Percentiles rank a stretch among this genome's conserved stretches.
Evolutionary conservation across 805 yeast species (phyloP).

Genomic region (Saturnispora besseyi): DNA sequence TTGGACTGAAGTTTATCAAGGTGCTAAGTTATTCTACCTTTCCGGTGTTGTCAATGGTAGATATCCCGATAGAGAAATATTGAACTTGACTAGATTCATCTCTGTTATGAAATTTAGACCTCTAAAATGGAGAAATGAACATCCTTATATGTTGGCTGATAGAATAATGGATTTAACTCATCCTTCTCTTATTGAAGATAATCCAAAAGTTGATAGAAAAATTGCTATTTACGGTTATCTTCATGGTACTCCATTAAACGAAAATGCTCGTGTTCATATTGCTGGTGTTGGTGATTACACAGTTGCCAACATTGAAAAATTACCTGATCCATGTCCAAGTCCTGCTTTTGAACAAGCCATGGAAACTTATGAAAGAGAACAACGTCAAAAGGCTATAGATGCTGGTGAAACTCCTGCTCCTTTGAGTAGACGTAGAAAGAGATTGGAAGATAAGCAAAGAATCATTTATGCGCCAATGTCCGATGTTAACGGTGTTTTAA

Average conservation of each 20-base stretch:
- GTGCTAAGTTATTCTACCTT: conserved; percentile 89
- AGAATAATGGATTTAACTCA: conserved; percentile 88
- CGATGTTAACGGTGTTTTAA: conserved; percentile 96
- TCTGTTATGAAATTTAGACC: conserved; percentile 98
- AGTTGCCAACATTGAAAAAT: conserved; percentile 67
- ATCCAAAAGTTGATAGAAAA: conserved; percentile 79
- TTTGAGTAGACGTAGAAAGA: conserved; percentile 56
- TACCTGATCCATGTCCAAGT: conserved; percentile 99
- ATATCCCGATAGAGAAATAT: conserved; percentile 93
- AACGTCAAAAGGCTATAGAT: conserved; percentile 53
- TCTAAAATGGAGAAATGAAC: conserved; percentile 98
- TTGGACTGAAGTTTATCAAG: conserved; percentile 98
- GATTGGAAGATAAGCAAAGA: conserved; percentile 90
- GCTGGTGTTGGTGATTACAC: conserved; percentile 93
- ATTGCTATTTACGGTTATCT: conserved; percentile 90
- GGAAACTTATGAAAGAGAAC: conserved; percentile 74
- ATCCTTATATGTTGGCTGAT: conserved; percentile 87
- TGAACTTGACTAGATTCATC: conserved; percentile 84
- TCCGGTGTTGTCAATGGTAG: conserved; percentile 96
- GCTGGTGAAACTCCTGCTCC: conserved; percentile 44
- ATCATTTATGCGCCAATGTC: conserved; percentile 98
- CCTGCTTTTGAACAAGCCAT: conserved; percentile 83
- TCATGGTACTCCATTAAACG: conserved; percentile 79
- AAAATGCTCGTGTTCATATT: conserved; percentile 73
- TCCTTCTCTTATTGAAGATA: conserved; percentile 68